Evolutionary conservation across 805 yeast genomes (phyloP), one percentile per base, ranked within the genome.

Genomic region (Metschnikowia sp.): DNA sequence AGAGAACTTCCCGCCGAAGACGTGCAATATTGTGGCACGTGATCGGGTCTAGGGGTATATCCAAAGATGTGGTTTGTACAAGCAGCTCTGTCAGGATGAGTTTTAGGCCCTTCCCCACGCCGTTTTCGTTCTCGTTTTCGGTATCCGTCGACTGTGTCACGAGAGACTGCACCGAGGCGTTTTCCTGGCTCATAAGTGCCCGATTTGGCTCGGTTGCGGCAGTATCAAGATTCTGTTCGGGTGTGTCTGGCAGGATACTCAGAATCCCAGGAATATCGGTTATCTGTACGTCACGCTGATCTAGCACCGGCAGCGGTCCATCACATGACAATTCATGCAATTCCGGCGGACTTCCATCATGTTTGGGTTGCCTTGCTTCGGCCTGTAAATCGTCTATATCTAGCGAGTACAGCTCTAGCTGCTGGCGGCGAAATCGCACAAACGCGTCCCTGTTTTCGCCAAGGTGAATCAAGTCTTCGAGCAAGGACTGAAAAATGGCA

Each of bases 401-500:
- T 10, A 55, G 49, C 36, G 47, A 37, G 45, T 56, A 54, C 41
- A 57, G 56, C 15, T 44, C 47, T 31, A 71, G 56, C 38, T 63
- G 70, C 36, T 55, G 53, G 9, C 42, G 45, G 48, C 74, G 57
- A 45, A 66, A 68, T 30, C 53, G 45, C 3, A 44, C 44, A 22
- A 63, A 58, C 12, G 58, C 45, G 13, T 54, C 63, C 1, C 61
- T 62, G n/a, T 61, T 45, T 6, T 41, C 32, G 39, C 65, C 69
- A 28, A 72, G 52, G 30, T 51, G 57, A 12, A 71, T 69, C 31
- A 71, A 65, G 46, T 66, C 67, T 28, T 64, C 57, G 32, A 71
- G 58, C 11, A 67, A 57, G 40, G 60, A 54, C 36, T 57, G 50
- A 30, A 72, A 56, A 3, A 72, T 55, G 5, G 60, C 48, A 6